Conservation (phyloP, 768 basidiomycete species). For the Termitomyces sp. region DNA sequence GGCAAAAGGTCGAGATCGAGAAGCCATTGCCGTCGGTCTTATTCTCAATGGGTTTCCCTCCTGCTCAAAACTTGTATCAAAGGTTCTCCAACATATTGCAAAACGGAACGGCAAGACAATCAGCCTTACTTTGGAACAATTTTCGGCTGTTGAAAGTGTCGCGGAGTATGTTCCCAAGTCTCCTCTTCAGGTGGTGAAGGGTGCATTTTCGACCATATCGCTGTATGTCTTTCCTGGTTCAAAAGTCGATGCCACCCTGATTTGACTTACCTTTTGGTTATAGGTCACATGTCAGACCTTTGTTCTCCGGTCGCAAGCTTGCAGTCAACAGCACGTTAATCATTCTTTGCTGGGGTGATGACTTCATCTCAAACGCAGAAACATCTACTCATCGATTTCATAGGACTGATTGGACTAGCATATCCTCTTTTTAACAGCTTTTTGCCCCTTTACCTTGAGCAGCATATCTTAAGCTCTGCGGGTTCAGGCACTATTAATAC, state of each 20-base stretch:
- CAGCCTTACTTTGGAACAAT: slow-evolving; percentile 38
- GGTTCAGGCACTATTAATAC: slow-evolving; percentile 9
- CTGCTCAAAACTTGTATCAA: background rate
- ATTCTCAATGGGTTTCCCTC: background rate
- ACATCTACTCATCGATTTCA: background rate
- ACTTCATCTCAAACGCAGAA: background rate
- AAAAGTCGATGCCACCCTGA: background rate
- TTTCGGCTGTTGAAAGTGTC: slow-evolving; percentile 24
- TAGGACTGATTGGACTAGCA: slow-evolving; percentile 43
- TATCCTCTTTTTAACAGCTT: slow-evolving; percentile 50
- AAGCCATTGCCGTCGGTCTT: slow-evolving; percentile 39
- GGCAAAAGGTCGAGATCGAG: slow-evolving; percentile 48
- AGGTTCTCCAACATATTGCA: slow-evolving; percentile 47
- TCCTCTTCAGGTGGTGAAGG: slow-evolving; percentile 23
- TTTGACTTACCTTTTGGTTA: background rate
- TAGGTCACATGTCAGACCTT: slow-evolving; percentile 42
- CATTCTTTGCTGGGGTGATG: slow-evolving; percentile 46
- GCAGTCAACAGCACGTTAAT: slow-evolving; percentile 41
- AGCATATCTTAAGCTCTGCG: slow-evolving; percentile 21
- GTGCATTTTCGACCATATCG: slow-evolving; percentile 31
- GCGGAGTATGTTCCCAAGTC: slow-evolving; percentile 13
- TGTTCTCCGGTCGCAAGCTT: slow-evolving; percentile 39
- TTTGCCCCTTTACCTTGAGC: slow-evolving; percentile 40
- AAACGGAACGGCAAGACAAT: slow-evolving; percentile 38
- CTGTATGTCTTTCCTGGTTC: slow-evolving; percentile 23